Evolutionary conservation across 225 moss, liverwort and hornwort genomes (phyloP).

Genomic region (Anthoceros angustus): DNA sequence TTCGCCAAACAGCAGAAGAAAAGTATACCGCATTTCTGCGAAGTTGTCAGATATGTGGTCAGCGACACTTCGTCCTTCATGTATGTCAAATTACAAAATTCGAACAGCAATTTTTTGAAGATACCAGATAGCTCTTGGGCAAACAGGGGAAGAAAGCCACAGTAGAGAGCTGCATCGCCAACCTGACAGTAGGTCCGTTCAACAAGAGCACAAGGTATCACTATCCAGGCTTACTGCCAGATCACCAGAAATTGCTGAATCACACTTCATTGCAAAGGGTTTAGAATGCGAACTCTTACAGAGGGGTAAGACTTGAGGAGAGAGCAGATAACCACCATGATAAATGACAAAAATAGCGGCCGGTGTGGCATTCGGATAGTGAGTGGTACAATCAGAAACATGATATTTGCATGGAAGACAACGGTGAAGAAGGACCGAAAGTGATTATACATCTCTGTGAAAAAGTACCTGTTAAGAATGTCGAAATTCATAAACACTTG

Average conservation of each 20-base stretch:
- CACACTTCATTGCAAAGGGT: not conserved
- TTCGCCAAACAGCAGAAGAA: conserved; percentile 68
- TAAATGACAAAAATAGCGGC: conserved; percentile 71
- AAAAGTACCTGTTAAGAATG: conserved; percentile 63
- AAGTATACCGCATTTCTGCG: conserved; percentile 65
- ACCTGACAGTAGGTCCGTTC: conserved; percentile 19
- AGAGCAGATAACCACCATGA: conserved; percentile 51
- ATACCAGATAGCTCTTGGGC: conserved; percentile 52
- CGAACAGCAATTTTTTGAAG: not conserved
- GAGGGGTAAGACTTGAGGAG: conserved; percentile 93
- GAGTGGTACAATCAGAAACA: conserved; percentile 58
- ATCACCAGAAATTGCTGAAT: not conserved
- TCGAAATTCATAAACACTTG: not conserved
- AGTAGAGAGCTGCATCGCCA: conserved; percentile 78
- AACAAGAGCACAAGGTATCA: not conserved
- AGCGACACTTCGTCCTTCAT: not conserved
- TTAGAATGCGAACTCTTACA: conserved; percentile 7
- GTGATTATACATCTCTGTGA: conserved; percentile 83
- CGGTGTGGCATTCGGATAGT: conserved; percentile 81
- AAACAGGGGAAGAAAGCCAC: conserved; percentile 59
- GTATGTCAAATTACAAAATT: not conserved
- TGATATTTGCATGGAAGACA: conserved; percentile 82
- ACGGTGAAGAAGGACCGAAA: conserved; percentile 84
- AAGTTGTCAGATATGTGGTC: not conserved
- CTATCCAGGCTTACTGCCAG: not conserved